phyloP scores from a whole-genome alignment of 805 yeast species.

The Starmerella etchellsii region DNA sequence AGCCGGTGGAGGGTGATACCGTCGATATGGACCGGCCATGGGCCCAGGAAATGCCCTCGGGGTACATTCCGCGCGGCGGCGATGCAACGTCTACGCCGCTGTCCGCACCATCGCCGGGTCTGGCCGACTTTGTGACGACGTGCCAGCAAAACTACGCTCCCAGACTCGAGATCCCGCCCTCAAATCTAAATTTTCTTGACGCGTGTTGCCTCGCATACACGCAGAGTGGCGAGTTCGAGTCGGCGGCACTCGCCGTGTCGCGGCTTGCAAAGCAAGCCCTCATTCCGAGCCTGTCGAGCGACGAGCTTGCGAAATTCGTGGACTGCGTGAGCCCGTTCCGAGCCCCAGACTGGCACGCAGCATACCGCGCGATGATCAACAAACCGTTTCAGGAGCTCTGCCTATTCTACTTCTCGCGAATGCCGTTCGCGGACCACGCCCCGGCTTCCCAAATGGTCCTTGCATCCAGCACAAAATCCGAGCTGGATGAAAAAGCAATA shows the following conservation, averaged over 20 bases:
- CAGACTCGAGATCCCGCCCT: slow-evolving; percentile 40
- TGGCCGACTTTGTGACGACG: slow-evolving; percentile 43
- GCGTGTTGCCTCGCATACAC: slow-evolving; percentile 36
- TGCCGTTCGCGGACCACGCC: slow-evolving; percentile 1
- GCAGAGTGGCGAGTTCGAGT: slow-evolving; percentile 34
- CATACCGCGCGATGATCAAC: slow-evolving; percentile 54
- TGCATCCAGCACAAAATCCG: not conserved
- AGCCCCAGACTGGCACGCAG: slow-evolving; percentile 72
- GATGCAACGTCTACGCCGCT: slow-evolving; percentile 45
- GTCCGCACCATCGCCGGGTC: slow-evolving; percentile 40
- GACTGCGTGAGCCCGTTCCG: slow-evolving; percentile 48
- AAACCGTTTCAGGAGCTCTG: slow-evolving; percentile 68
- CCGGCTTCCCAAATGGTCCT: not conserved
- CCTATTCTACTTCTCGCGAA: slow-evolving; percentile 66
- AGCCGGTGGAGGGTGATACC: not conserved
- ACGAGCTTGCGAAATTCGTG: slow-evolving; percentile 59
- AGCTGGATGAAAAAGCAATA: not conserved
- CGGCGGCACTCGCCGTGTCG: slow-evolving; percentile 37
- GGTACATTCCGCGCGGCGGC: slow-evolving; percentile 69
- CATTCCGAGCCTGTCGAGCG: slow-evolving; percentile 53
- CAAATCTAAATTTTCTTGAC: slow-evolving; percentile 73
- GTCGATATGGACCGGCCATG: slow-evolving; percentile 32
- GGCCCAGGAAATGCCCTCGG: slow-evolving; percentile 67
- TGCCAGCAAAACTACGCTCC: slow-evolving; percentile 45
- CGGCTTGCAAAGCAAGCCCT: slow-evolving; percentile 44